Base-by-base conservation (phyloP, 1,284 basidiomycete genomes). In the Ceratobasidium sp. region DNA sequence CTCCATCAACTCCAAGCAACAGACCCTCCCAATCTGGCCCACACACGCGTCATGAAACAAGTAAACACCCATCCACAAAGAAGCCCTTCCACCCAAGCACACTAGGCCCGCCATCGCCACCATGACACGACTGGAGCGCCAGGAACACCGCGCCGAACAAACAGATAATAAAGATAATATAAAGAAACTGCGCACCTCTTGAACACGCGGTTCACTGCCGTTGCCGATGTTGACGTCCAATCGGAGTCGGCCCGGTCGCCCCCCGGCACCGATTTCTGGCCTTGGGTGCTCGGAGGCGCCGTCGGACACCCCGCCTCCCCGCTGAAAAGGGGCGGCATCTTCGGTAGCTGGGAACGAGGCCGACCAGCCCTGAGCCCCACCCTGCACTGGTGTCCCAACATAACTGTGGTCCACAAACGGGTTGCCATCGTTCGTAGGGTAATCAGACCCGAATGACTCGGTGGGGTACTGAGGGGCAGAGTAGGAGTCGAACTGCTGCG, bases 351-450 rank as follows among this genome's bases (percentile, higher is more conserved):
- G 27, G 29, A 56, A 54, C 24, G 53, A 37, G 16, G 51, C 14
- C 14, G 65, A 58, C 65, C 65, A 69, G 27, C 34, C 37, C 22
- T 51, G 65, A 46, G 65, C 39, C 34, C 24, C 39, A 24, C 27
- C 41, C 24, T 69, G 51, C 11, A 51, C n/a, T 39, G 51, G 65
- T 24, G 37, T 27, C 13, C 37, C 53, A 16, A 27, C 31, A 58
- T 43, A 69, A 16, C 1, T 46, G 39, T 51, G n/a, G 24, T 69
- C 65, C 16, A 39, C 65, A 69, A 69, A 69, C 19, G 53, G 53
- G 65, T 46, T 53, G 31, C 2, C 16, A 24, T 43, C 51, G 22
- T 46, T 19, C 11, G 41, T 31, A 43, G 41, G 11, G 51, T 41
- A 56, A 27, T 58, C 65, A 34, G 65, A 13, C 27, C 56, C 65